Conservation (phyloP, 352 stramenopile genomes). For the Globisporangium echinulatum region DNA sequence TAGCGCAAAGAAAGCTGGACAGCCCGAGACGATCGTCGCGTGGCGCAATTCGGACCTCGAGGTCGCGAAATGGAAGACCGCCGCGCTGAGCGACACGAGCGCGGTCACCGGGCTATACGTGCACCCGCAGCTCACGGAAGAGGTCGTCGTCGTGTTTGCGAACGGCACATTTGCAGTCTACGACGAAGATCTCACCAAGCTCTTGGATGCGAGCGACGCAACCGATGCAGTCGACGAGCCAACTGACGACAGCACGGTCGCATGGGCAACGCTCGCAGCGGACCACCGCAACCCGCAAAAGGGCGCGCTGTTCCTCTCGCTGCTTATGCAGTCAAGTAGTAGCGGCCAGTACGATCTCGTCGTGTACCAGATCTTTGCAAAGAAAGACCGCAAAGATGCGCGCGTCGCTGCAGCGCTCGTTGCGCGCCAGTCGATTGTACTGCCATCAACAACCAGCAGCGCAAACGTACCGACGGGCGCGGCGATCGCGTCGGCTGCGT, state of each 20-base stretch:
- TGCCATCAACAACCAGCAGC: not conserved
- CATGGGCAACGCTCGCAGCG: constrained; percentile 52
- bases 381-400: constrained; percentile 29
- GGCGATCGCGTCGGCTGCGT: constrained; percentile 36
- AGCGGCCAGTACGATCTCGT: constrained; percentile 37
- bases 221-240: constrained; percentile 9
- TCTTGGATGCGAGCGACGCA: constrained; percentile 36
- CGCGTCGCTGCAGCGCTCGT: constrained; percentile 24
- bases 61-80: constrained; percentile 50
- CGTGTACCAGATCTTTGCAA: constrained; percentile 44
- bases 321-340: constrained; percentile 38
- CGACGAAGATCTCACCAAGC: constrained; percentile 38
- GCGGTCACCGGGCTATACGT: constrained; percentile 42
- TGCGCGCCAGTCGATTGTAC: constrained; percentile 23
- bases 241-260: constrained; percentile 19
- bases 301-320: constrained; percentile 54
- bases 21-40: constrained; percentile 39
- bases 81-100: constrained; percentile 24
- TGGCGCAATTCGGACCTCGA: constrained; percentile 65
- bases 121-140: constrained; percentile 52
- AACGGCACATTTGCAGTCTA: constrained; percentile 55
- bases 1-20: constrained; percentile 38
- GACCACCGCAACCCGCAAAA: constrained; percentile 50
- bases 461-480: constrained; percentile 6
- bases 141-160: constrained; percentile 59